Evolutionary conservation across 768 basidiomycete genomes (phyloP), one percentile per base, ranked within the genome.

Genomic region (Termitomyces sp.): DNA sequence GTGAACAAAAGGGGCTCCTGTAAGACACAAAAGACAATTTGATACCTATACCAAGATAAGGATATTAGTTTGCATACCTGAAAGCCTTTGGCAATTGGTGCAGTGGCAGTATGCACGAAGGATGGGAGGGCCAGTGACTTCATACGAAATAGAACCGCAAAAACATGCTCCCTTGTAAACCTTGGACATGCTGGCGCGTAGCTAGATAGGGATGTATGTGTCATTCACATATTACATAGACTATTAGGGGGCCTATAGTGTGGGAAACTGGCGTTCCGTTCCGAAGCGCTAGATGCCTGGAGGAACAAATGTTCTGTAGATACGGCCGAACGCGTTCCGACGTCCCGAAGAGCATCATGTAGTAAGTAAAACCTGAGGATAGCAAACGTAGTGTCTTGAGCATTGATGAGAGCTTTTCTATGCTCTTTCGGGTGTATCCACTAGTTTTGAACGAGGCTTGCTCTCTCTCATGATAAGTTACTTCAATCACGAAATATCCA

Each of bases 21-120:
- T 47, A 3, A 44, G 9, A 47, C 6, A 6, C 8, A 22, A 11
- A 37, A 47, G 34, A 34, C 15, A 33, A 39, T 47, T 48, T 20
- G 33, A 4, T 2, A 1, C 18, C 16, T 12, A 39, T 41, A 44
- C 36, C 13, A 48, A 27, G 42, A 53, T 48, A n/a, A 48, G 34
- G 47, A 37, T 41, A 46, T 51, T 42, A 49, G 53, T 6, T 31
- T 30, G 36, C 74, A 58, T 66, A 81, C 86, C 83, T 62, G 72
- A 81, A 53, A 87, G 67, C 42, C 80, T 73, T 68, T 89, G 88
- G 65, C 88, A 90, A n/a, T 79, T 68, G 4, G 83, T 84, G 66
- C 88, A 90, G 65, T 89, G 88, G 61, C 86, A 89, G 65, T 83
- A 88, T 6, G 83, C 86, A 61, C 81, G 81, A 36, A 83, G 70